phyloP scores from a whole-genome alignment of 345 rosid species.

The Linum lewisii region DNA sequence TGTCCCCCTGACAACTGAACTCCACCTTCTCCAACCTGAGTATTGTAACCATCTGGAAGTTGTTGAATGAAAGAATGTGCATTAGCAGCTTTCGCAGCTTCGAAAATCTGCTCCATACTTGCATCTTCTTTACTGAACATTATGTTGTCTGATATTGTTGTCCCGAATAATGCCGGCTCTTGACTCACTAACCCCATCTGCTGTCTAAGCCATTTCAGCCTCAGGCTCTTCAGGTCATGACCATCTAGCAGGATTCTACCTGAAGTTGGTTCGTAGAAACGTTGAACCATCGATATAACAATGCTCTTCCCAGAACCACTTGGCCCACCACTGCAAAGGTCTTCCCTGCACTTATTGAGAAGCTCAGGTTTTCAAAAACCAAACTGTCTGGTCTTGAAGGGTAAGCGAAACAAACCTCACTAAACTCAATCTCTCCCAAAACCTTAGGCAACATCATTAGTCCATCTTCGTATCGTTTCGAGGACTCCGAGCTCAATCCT shows the following conservation, averaged over 20 bases:
- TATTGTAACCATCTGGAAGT: slow-evolving; percentile 54
- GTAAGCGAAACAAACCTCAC: slow-evolving; percentile 46
- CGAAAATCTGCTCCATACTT: slow-evolving; percentile 31
- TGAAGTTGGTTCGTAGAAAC: slow-evolving; percentile 76
- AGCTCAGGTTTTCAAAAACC: slow-evolving; percentile 62
- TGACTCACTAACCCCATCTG: slow-evolving; percentile 90
- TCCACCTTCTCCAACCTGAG: slow-evolving; percentile 95
- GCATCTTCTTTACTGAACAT: slow-evolving; percentile 62
- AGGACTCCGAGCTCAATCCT: slow-evolving; percentile 13
- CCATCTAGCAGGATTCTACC: slow-evolving; percentile 65
- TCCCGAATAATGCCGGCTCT: slow-evolving; percentile 79
- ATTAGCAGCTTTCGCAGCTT: slow-evolving; percentile 74
- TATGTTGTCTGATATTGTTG: slow-evolving; percentile 58
- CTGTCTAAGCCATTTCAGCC: slow-evolving; percentile 66
- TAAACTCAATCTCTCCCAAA: slow-evolving; percentile 52
- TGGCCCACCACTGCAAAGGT: slow-evolving; percentile 72
- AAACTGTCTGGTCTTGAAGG: slow-evolving; percentile 43
- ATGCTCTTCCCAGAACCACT: slow-evolving; percentile 95
- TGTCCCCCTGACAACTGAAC: slow-evolving; percentile 96
- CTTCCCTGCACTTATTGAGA: slow-evolving; percentile 49
- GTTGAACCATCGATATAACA: slow-evolving; percentile 68
- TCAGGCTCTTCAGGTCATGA: slow-evolving; percentile 41
- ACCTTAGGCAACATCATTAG: slow-evolving; percentile 27
- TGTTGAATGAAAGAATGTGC: slow-evolving; percentile 61
- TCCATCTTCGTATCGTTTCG: slow-evolving; percentile 27